Conservation (phyloP, 2,329 filamentous ascomycete genomes). For the Thielaviopsis euricoi region DNA sequence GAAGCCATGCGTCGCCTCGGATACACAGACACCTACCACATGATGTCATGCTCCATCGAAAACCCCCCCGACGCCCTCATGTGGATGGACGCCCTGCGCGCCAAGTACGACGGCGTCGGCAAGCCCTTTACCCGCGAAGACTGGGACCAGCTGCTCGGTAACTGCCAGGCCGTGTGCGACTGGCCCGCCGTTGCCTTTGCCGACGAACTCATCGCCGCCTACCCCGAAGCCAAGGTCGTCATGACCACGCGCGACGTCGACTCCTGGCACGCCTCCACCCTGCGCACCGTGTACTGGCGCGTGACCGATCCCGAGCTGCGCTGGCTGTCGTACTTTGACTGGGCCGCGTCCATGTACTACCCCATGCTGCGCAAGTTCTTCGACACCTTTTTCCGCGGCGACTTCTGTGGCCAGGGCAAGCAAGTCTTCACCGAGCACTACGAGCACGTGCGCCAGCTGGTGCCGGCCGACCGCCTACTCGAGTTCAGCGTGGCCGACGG, state of each 20-base stretch:
- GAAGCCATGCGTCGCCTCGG: slow-evolving; percentile 49
- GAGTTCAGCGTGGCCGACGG: slow-evolving; percentile 22
- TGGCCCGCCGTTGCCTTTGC: slow-evolving; percentile 52
- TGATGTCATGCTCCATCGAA: slow-evolving; percentile 22
- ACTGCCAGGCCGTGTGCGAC: slow-evolving; percentile 52
- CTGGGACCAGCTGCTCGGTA: slow-evolving; percentile 48
- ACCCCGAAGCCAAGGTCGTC: slow-evolving; percentile 57
- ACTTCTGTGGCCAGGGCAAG: slow-evolving; percentile 50
- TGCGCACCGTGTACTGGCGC: slow-evolving; percentile 39
- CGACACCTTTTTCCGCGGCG: slow-evolving; percentile 49
- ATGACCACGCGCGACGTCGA: slow-evolving; percentile 50
- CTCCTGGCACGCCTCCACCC: slow-evolving; percentile 43
- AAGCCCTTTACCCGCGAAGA: slow-evolving; percentile 45
- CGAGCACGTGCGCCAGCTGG: slow-evolving; percentile 19
- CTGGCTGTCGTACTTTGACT: slow-evolving; percentile 23
- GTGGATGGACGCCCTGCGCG: slow-evolving; percentile 16
- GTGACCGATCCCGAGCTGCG: slow-evolving; percentile 30
- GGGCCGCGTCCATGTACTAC: slow-evolving; percentile 39
- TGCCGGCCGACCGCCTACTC: slow-evolving; percentile 16
- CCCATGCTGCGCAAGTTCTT: slow-evolving; percentile 57
- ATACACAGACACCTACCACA: slow-evolving; percentile 55
- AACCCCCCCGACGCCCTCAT: slow-evolving; percentile 8
- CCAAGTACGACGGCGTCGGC: slow-evolving; percentile 36
- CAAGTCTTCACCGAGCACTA: slow-evolving; percentile 35
- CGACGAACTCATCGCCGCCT: slow-evolving; percentile 53